Percentiles rank a stretch among this genome's conserved stretches.
phyloP scores from a whole-genome alignment of 2,329 filamentous ascomycete genomes.

The Shiraia bambusicola region DNA sequence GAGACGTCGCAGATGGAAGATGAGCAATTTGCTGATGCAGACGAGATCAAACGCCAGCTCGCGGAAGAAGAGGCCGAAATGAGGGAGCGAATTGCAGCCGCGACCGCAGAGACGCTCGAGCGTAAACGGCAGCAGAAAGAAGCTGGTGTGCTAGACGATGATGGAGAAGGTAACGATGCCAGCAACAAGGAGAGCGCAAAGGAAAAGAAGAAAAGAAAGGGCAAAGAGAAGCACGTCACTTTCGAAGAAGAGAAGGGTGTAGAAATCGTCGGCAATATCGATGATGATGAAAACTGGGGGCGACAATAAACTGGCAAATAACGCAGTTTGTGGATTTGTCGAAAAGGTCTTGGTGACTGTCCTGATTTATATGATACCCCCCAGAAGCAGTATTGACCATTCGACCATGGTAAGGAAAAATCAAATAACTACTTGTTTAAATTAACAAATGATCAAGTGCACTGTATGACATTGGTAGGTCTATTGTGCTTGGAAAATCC shows the following conservation, averaged over 20 bases:
- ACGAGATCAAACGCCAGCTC: conserved; percentile 36
- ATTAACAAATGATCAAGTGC: too few species aligned
- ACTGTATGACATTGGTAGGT: too few species aligned
- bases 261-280: conserved; percentile 31
- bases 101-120: conserved; percentile 38
- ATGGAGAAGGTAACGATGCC: conserved; percentile 16
- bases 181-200: conserved; percentile 26
- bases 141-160: conserved; percentile 25
- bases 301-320: conserved; percentile 6
- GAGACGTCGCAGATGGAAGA: conserved; percentile 33
- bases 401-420: too few species aligned
- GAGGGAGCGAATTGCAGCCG: conserved; percentile 40
- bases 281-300: conserved; percentile 33
- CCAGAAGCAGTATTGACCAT: too few species aligned
- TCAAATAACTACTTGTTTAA: too few species aligned
- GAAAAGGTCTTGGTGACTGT: too few species aligned
- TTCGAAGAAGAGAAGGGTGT: conserved; percentile 34
- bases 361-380: too few species aligned
- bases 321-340: too few species aligned
- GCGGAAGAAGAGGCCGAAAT: conserved; percentile 29
- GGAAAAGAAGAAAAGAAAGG: conserved; percentile 35
- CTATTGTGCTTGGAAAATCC: too few species aligned
- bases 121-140: conserved; percentile 40
- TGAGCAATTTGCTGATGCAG: conserved; percentile 41
- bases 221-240: conserved; percentile 28